Evolutionary conservation across 2,329 filamentous ascomycete genomes (phyloP).

Genomic region (Periglandula ipomoeae): DNA sequence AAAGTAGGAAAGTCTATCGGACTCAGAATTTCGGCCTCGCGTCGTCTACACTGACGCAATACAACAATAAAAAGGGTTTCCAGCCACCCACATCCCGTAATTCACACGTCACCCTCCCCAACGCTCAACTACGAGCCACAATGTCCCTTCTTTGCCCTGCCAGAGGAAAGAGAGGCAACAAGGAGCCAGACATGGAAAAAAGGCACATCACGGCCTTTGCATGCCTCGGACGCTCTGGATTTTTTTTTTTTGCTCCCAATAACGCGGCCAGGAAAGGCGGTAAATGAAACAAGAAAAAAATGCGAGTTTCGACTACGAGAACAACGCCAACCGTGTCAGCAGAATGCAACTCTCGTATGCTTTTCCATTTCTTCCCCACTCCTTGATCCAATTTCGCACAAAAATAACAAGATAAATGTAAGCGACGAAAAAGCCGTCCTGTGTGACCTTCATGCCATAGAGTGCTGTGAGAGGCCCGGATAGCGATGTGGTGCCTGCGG

Average conservation of each 20-base stretch:
- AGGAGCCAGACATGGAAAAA: neutral
- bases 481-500: neutral
- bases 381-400: constrained; percentile 9
- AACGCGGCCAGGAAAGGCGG: neutral
- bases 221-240: neutral
- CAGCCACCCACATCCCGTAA: neutral
- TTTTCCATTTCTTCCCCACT: constrained; percentile 2
- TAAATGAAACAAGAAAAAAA: neutral
- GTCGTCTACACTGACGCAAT: constrained; percentile 3
- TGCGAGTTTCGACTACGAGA: neutral
- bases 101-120: neutral
- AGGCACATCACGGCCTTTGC: neutral
- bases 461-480: neutral
- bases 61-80: neutral
- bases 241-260: neutral
- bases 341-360: constrained; percentile 3
- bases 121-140: neutral
- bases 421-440: neutral
- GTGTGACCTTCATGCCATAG: neutral
- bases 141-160: neutral
- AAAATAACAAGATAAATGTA: constrained; percentile 4
- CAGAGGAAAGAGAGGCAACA: neutral
- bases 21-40: neutral
- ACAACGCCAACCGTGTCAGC: constrained; percentile 3
- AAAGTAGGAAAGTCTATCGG: constrained; percentile 7